Evolutionary conservation across 495 filamentous ascomycete species (phyloP).

Genomic region (Hypoxylon lenormandii): DNA sequence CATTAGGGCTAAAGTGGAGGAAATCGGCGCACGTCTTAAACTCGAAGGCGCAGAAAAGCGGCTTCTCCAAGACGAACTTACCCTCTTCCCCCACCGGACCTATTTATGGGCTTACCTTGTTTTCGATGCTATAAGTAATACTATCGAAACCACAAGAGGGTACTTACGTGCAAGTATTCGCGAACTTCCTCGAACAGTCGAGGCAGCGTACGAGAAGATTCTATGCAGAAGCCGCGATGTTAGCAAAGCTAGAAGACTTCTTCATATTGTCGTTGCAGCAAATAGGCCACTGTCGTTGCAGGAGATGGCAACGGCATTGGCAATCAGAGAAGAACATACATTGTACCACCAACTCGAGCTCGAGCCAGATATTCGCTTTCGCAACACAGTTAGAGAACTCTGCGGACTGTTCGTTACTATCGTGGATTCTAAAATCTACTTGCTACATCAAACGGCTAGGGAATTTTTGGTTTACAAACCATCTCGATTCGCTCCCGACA

Average conservation of each 20-base stretch:
- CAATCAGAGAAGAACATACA: slow-evolving; percentile 37
- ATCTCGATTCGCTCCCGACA: not conserved
- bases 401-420: slow-evolving; percentile 60
- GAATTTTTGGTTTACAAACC: slow-evolving; percentile 52
- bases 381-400: slow-evolving; percentile 45
- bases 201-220: slow-evolving; percentile 60
- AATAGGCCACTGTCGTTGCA: slow-evolving; percentile 53
- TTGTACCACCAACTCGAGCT: slow-evolving; percentile 41
- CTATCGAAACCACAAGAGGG: slow-evolving; percentile 33
- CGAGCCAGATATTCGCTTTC: slow-evolving; percentile 45
- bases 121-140: slow-evolving; percentile 46
- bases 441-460: slow-evolving; percentile 61
- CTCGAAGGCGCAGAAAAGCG: slow-evolving; percentile 34
- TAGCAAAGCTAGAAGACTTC: slow-evolving; percentile 48
- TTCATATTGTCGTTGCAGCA: slow-evolving; percentile 59
- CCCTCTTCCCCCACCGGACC: slow-evolving; percentile 49
- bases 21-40: slow-evolving; percentile 36
- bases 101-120: slow-evolving; percentile 57
- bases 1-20: slow-evolving; percentile 50
- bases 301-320: slow-evolving; percentile 57
- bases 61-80: slow-evolving; percentile 46
- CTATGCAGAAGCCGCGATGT: slow-evolving; percentile 47
- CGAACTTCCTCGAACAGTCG: slow-evolving; percentile 51
- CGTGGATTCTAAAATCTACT: slow-evolving; percentile 52
- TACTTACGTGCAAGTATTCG: slow-evolving; percentile 41